Evolutionary conservation across 78 protist species (phyloP), one percentile per base, ranked within the genome.

Genomic region (Cavenderia fasciculata): DNA sequence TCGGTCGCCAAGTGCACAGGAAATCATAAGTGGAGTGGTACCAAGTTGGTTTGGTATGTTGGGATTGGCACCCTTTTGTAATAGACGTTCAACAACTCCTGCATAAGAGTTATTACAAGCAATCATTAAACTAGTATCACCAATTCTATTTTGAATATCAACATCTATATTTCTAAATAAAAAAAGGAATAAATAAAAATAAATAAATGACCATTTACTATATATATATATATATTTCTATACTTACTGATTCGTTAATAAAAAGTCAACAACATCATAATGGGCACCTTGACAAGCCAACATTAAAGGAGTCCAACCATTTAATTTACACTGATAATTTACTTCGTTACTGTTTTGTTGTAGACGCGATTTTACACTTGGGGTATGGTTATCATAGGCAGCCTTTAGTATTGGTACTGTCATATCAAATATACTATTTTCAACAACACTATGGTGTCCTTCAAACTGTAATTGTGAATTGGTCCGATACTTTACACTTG

Each of bases 241-340:
- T 25, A 59, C 5, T 31, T 76, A 63, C 86, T 56, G 57, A 27
- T 31, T 23, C 2, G 56, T 33, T 12, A 79, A 31, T 19, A 79
- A 23, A 54, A 38, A 59, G 43, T 65, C 47, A 11, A 79, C 5
- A 27, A 56, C 43, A 40, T 79, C 89, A 23, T 43, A 34, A 79
- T 68, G 33, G 44, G 27, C 34, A 33, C 72, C 54, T 54, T 79
- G 89, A 27, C 78, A 11, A 0, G 89, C 75, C 19, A 66, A 68
- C 89, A 79, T 79, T 19, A 79, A 41, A 27, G 89, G 89, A 19
- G 89, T 66, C 89, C 89, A 79, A 23, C 77, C 77, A 34, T 29
- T 47, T 19, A 27, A 43, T 25, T 40, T 31, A 41, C 89, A 79
- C 54, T 68, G 41, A 52, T 79, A 61, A 31, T 79, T 79, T 16